Percentiles rank a stretch among this genome's conserved stretches.
Evolutionary conservation across 2,329 filamentous ascomycete genomes (phyloP).

Genomic region (Talaromyces amestolkiae): DNA sequence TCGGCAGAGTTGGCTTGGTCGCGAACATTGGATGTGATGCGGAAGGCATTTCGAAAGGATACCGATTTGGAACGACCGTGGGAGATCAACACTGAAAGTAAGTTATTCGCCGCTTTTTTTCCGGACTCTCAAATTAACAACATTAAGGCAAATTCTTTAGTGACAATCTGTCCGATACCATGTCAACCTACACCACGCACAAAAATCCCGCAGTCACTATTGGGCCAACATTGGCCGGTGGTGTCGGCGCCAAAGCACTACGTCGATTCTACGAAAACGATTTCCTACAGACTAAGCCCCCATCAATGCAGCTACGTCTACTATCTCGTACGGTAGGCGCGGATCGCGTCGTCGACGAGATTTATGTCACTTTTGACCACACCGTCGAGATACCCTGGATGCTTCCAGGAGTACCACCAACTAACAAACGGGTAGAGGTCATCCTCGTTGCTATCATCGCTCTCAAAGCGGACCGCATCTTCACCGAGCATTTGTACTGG

Average conservation of each 20-base stretch:
- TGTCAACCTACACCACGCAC: conserved; percentile 33
- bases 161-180: conserved; percentile 30
- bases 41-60: conserved; percentile 57
- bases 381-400: conserved; percentile 58
- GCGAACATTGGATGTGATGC: conserved; percentile 59
- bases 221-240: conserved; percentile 41
- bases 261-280: conserved; percentile 56
- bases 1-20: conserved; percentile 66
- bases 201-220: conserved; percentile 32
- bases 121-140: background rate
- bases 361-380: conserved; percentile 58
- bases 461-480: conserved; percentile 53
- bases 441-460: conserved; percentile 58
- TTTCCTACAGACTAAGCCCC: conserved; percentile 54
- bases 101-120: background rate
- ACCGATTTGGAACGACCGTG: conserved; percentile 35
- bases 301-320: conserved; percentile 53
- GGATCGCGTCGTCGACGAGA: conserved; percentile 61
- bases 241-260: conserved; percentile 42
- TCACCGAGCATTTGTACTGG: conserved; percentile 61
- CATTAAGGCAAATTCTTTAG: conserved; percentile 34
- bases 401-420: conserved; percentile 57
- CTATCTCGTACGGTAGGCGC: conserved; percentile 58
- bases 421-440: conserved; percentile 56
- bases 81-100: conserved; percentile 39